Base-by-base conservation (phyloP, 192 early-diverging fungal species). In the Umbelopsis ramanniana region DNA sequence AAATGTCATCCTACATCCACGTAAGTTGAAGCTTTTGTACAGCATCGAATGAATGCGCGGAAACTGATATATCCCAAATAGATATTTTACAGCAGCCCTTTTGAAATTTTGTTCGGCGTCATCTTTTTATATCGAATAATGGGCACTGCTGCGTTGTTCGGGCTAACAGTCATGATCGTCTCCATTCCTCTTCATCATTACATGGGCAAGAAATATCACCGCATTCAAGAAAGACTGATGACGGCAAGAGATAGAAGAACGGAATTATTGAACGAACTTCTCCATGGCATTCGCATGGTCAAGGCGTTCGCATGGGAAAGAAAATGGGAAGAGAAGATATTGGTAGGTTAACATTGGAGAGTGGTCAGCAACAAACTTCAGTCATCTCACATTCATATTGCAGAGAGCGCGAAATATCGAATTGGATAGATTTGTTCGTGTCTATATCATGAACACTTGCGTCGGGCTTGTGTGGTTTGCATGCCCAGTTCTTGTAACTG, bases 271-370 rank as follows among this genome's bases (percentile, higher is more conserved):
- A 93, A 91, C 46, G 95, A 97, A 71, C 75, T 92, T 50, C 80
- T 93, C 50, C 63, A 81, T 33, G 75, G 79, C n/a, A 95, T 99
- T 43, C 88, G 93, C 22, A 93, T 96, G 68, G 91, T 97, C 72
- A 99, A 98, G 78, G 86, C 96, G 52, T 90, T 93, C 72, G 91
- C 88, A 35, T 93, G 92, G 89, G 90, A 94, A 73, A 68, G 83
- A 52, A 88, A 82, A 29, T 93, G 97, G 76, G 75, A 91, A 47
- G 82, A 87, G 48, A 83, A 85, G 33, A 89, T 97, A 52, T 82
- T 88, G 70, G 86, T 78, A 63, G 14, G 57, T 29, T n/a, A 19
- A 68, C 81, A 21, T 17, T 17, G 7, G n/a, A 48, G 12, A 17
- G 15, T 6, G 5, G 12, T 63, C 29, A 14, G 15, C 15, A 3